These are phyloP conservation scores for Priceomyces fermenticarens DNA, from an alignment of 805 yeast species.

Conservation along the genomic window DNA sequence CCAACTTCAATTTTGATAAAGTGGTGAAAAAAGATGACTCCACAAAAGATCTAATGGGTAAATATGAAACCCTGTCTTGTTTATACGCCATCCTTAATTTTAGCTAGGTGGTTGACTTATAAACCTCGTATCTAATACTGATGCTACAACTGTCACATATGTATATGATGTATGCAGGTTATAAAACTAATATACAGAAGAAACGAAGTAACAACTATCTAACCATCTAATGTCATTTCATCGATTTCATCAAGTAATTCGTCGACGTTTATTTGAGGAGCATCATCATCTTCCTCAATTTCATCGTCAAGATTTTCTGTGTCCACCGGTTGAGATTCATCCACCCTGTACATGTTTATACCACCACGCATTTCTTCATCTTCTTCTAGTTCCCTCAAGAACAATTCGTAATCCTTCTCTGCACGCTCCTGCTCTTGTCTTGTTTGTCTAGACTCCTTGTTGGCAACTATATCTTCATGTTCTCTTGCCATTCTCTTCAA, in stretches of 20 bases:
- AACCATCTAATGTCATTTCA: constrained; percentile 80
- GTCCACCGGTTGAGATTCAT: constrained; percentile 20
- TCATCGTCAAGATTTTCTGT: constrained; percentile 43
- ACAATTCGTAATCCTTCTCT: constrained; percentile 90
- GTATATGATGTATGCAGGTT: constrained; percentile 2
- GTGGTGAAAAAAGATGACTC: constrained; percentile 85
- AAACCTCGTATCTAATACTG: no score
- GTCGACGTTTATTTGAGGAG: constrained; percentile 85
- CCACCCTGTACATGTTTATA: constrained; percentile 81
- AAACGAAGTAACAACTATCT: constrained; percentile 1
- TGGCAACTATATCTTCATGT: constrained; percentile 82
- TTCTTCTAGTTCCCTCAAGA: constrained; percentile 96
- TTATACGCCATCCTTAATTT: background rate
- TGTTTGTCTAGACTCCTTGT: constrained; percentile 65
- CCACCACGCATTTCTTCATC: constrained; percentile 91
- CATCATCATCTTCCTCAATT: constrained; percentile 68
- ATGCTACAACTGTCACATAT: constrained; percentile 1
- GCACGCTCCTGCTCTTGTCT: constrained; percentile 89
- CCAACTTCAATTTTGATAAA: constrained; percentile 70
- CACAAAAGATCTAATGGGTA: constrained; percentile 65
- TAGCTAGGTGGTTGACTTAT: constrained; percentile 14
- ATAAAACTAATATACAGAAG: background rate
- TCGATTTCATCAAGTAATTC: constrained; percentile 94
- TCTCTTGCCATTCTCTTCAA: constrained; percentile 97
- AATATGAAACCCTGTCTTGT: constrained; percentile 17